Evolutionary conservation across 306 rosid genomes (phyloP).

Genomic region (Cicer yamashitae): DNA sequence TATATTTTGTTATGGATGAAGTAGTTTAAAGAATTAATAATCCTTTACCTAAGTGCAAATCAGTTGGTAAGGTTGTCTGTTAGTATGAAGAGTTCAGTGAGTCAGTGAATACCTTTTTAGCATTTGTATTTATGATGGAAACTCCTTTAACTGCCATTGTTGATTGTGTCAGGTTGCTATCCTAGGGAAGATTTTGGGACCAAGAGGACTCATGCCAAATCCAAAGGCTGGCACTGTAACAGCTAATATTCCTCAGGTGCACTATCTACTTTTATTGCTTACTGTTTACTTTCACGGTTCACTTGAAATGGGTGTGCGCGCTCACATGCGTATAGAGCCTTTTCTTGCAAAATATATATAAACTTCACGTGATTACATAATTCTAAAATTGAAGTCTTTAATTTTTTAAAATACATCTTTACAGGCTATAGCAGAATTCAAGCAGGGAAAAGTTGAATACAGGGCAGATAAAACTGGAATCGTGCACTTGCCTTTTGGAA

Average conservation of each 20-base stretch:
- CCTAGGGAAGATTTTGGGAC: conserved; percentile 97
- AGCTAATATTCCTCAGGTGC: conserved; percentile 92
- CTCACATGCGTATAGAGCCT: background rate
- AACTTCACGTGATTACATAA: background rate
- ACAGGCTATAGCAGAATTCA: conserved; percentile 97
- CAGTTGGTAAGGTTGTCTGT: background rate
- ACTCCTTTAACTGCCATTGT: conserved; percentile 37
- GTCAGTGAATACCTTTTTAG: background rate
- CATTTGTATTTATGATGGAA: conserved; percentile 23
- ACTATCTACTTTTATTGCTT: conserved; percentile 13
- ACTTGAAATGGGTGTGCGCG: background rate
- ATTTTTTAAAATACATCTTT: conserved; percentile 18
- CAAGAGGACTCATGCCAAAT: conserved; percentile 99
- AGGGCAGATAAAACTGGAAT: conserved; percentile 99
- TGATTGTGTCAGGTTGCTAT: conserved; percentile 81
- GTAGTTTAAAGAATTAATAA: no score
- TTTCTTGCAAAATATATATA: conserved; percentile 27
- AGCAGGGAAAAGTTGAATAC: conserved; percentile 95
- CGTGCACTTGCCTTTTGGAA: conserved; percentile 93
- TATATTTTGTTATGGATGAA: no score
- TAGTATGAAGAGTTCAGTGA: conserved; percentile 5
- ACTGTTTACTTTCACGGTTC: conserved; percentile 11
- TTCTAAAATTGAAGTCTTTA: background rate
- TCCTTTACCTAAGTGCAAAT: background rate
- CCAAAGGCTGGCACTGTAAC: conserved; percentile 99